phyloP scores from a whole-genome alignment of 495 filamentous ascomycete species.

The Articulospora tetracladia region DNA sequence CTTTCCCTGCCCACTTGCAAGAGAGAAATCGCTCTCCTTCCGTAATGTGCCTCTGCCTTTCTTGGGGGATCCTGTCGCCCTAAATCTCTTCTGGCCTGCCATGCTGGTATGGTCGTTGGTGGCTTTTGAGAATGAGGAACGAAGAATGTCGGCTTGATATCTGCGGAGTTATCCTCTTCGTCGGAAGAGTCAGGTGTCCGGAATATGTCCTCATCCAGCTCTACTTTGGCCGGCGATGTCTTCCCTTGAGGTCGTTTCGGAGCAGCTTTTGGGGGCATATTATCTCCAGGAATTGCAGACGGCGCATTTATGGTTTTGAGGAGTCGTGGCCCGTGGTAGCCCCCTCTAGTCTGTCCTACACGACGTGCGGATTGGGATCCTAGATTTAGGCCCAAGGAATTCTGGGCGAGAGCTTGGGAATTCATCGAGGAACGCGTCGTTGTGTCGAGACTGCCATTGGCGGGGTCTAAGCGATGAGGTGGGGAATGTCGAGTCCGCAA shows the following conservation, averaged over 20 bases:
- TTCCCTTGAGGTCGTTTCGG: background rate
- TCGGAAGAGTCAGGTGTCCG: constrained; percentile 14
- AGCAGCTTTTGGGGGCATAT: constrained; percentile 1
- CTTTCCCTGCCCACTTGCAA: background rate
- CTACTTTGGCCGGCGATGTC: background rate
- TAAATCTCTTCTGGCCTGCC: background rate
- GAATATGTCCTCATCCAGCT: constrained; percentile 3
- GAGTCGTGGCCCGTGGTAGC: background rate
- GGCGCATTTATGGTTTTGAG: constrained; percentile 1
- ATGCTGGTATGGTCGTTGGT: background rate
- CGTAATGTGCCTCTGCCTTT: background rate
- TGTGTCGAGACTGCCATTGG: background rate
- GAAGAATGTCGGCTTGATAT: background rate
- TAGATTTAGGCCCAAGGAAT: background rate
- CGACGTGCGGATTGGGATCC: background rate
- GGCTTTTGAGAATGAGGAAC: background rate
- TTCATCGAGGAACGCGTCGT: constrained; percentile 10
- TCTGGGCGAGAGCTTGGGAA: background rate
- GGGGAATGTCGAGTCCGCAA: background rate
- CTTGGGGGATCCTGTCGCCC: background rate
- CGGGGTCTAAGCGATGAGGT: background rate
- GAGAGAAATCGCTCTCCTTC: background rate
- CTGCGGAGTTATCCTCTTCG: constrained; percentile 2
- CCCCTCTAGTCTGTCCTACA: constrained; percentile 3
- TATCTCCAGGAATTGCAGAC: background rate